A percentile compares a stretch with the other conserved stretches of the same genome.
These are phyloP conservation scores for Aureobasidium pullulans DNA, from an alignment of 2,329 filamentous ascomycete species.

Conservation along the genomic window DNA sequence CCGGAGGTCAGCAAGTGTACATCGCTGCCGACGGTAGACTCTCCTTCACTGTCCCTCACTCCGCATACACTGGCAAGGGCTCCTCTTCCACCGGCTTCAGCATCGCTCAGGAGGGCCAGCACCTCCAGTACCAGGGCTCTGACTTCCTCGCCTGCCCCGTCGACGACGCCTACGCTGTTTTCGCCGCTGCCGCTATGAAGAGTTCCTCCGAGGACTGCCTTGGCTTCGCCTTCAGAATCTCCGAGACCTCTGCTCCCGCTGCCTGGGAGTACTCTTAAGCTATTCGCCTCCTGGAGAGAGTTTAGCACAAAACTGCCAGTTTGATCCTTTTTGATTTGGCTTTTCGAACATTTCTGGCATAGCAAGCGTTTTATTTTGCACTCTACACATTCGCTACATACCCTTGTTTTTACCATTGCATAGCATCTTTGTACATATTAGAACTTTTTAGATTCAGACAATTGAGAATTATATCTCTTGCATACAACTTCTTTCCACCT, in stretches of 20 bases:
- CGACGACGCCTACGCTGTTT: slow-evolving; percentile 9
- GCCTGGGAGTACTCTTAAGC: slow-evolving; percentile 12
- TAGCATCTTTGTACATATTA: too few relatives aligned
- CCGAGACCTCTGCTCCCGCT: slow-evolving; percentile 20
- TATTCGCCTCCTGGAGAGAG: not conserved
- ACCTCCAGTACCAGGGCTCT: slow-evolving; percentile 13
- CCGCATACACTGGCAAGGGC: slow-evolving; percentile 3
- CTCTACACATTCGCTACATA: too few relatives aligned
- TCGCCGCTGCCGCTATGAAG: slow-evolving; percentile 5
- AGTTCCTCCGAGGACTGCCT: not conserved
- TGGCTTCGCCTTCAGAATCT: slow-evolving; percentile 14
- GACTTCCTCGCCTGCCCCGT: slow-evolving; percentile 14
- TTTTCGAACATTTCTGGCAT: too few relatives aligned
- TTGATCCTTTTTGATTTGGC: too few relatives aligned
- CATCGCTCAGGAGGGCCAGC: slow-evolving; percentile 8
- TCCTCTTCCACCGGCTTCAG: slow-evolving; percentile 12
- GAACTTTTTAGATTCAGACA: too few relatives aligned
- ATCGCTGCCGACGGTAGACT: slow-evolving; percentile 11
- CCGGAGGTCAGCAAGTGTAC: slow-evolving; percentile 16
- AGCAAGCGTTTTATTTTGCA: too few relatives aligned
- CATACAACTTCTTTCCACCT: too few relatives aligned
- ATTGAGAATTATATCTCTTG: too few relatives aligned
- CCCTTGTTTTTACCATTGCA: too few relatives aligned
- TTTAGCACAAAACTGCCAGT: too few relatives aligned
- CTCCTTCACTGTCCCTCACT: slow-evolving; percentile 13